Evolutionary conservation across 352 stramenopile species (phyloP).

Genomic region (Pythium grandisporangium): DNA sequence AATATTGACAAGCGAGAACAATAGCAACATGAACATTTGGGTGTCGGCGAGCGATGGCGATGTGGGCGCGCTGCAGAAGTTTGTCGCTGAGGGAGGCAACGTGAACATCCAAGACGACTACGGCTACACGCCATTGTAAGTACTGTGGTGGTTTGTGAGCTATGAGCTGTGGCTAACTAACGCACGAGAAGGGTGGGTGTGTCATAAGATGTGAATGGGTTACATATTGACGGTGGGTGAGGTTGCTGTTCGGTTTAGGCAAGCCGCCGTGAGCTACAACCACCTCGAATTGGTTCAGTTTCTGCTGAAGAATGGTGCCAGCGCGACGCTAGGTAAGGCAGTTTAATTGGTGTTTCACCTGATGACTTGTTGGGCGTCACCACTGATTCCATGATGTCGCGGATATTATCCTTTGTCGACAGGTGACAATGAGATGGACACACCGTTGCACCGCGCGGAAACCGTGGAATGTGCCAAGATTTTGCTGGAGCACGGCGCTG

Average conservation of each 20-base stretch:
- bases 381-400: too few species aligned
- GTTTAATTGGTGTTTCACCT: too few species aligned
- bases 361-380: too few species aligned
- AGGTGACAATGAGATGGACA: slow-evolving; percentile 21
- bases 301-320: slow-evolving; percentile 15
- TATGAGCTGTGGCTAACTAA: too few species aligned
- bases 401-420: too few species aligned
- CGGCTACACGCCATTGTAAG: slow-evolving; percentile 26
- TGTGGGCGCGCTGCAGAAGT: slow-evolving; percentile 20
- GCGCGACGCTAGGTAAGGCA: slow-evolving; percentile 10
- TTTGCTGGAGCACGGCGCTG: slow-evolving; percentile 16
- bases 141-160: neutral
- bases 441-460: slow-evolving; percentile 20
- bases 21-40: slow-evolving; percentile 23
- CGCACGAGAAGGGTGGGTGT: too few species aligned
- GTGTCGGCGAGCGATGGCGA: slow-evolving; percentile 21
- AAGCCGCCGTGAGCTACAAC: slow-evolving; percentile 33
- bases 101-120: slow-evolving; percentile 23
- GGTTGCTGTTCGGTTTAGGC: slow-evolving; percentile 10
- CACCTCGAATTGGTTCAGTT: slow-evolving; percentile 19
- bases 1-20: slow-evolving; percentile 5
- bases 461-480: slow-evolving; percentile 19
- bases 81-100: slow-evolving; percentile 10
- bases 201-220: too few species aligned
- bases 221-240: too few species aligned